Conservation (phyloP, 2,329 filamentous ascomycete genomes). For the Chaetothyriales sp. region DNA sequence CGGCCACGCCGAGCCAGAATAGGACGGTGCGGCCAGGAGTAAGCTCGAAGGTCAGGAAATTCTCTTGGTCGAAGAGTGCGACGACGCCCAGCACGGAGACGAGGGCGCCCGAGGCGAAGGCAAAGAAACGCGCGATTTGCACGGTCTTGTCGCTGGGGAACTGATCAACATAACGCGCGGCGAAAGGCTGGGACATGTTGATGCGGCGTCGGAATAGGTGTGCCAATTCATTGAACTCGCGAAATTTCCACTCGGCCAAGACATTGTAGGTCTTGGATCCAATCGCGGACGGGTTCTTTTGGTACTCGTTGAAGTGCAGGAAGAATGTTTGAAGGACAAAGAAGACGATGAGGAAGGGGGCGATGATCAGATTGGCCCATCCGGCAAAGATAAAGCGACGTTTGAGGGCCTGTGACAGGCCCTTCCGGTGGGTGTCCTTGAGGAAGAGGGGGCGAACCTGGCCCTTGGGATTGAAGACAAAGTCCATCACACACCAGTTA, state of each 20-base stretch:
- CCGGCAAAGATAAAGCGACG: conserved; percentile 71
- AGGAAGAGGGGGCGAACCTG: conserved; percentile 79
- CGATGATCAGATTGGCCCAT: conserved; percentile 70
- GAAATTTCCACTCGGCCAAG: conserved; percentile 93
- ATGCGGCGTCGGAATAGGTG: conserved; percentile 82
- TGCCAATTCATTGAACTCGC: conserved; percentile 91
- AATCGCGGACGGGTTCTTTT: conserved; percentile 78
- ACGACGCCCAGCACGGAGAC: conserved; percentile 72
- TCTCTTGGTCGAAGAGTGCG: conserved; percentile 76
- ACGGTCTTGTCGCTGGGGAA: conserved; percentile 93
- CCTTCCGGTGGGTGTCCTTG: conserved; percentile 63
- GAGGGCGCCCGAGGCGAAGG: conserved; percentile 76
- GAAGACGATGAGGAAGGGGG: conserved; percentile 76
- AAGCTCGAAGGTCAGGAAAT: conserved; percentile 84
- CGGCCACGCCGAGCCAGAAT: conserved; percentile 77
- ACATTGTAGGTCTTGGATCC: conserved; percentile 86
- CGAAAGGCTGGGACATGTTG: conserved; percentile 90
- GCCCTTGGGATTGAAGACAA: conserved; percentile 79
- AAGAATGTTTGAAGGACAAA: conserved; percentile 84
- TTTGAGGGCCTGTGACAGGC: conserved; percentile 64
- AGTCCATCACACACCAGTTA: conserved; percentile 78
- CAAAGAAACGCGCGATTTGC: conserved; percentile 68
- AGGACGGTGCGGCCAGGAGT: conserved; percentile 76
- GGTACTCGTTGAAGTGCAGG: conserved; percentile 92
- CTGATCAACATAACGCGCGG: conserved; percentile 82